Base-by-base conservation (phyloP, 305 asterid genomes). In the Fraxinus ornus region DNA sequence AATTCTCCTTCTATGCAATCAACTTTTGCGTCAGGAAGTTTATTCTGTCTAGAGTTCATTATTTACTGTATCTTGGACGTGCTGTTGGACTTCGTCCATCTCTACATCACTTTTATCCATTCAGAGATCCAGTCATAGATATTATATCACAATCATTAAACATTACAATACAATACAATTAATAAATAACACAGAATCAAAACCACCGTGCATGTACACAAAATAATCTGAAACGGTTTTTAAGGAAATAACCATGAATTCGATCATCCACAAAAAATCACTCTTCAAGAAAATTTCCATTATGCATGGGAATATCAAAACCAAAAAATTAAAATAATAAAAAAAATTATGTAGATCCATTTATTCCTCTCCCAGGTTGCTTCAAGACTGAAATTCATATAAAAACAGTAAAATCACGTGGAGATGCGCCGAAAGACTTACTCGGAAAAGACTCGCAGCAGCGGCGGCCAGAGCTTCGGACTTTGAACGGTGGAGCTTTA, bases 101-200 rank as follows among this genome's bases (percentile, higher is more conserved):
- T 86, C 88, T 22, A 87, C 80, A 44, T 87, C 88, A 35, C 78
- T 81, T 74, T 82, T 88, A 82, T 83, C 88, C 92, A 90, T 88
- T n/a, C 39, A 21, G 77, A 86, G 2, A 84, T 72, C 84, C 78
- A 79, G 37, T 75, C 83, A 22, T 81, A 89, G n/a, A 60, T 33
- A 75, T 55, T 7, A 35, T 7, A 13, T 79, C 49, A 41, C 49
- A 44, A 3, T 75, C 74, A 83, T 81, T 21, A 41, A 26, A 32
- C n/a, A 49, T 19, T 36, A 36, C 39, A 36, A 36, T 26, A 26
- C 84, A 21, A 36, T 30, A 2, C 24, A 52, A 36, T 72, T 77
- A 84, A 52, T 78, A 74, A n/a, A 68, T 22, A 9, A 68, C 33
- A 66, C n/a, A 68, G 22, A 12, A 26, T 47, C 21, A 17, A 64